A percentile compares a stretch with the other conserved stretches of the same genome.
These are phyloP conservation scores for Chrysosphaeria jannelii DNA, from an alignment of 2,329 filamentous ascomycete genomes.

Conservation along the genomic window DNA sequence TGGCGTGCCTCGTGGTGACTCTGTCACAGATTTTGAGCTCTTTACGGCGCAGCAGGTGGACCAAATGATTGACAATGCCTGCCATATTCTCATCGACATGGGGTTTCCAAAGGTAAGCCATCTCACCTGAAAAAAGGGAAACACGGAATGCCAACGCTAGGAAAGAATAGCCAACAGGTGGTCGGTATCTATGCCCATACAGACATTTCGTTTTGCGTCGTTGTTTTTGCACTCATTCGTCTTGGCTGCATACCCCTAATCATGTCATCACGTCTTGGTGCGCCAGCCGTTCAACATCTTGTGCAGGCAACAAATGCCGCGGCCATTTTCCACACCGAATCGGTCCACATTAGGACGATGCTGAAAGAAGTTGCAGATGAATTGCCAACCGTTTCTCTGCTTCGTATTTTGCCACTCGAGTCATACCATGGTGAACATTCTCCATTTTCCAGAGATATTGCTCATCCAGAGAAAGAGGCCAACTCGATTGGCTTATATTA, in stretches of 20 bases:
- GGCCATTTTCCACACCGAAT: too few species aligned
- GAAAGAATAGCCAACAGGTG: slow-evolving; percentile 7
- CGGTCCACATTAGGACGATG: too few species aligned
- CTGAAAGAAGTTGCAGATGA: too few species aligned
- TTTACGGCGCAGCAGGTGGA: slow-evolving; percentile 13
- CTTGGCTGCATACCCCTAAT: slow-evolving; percentile 14
- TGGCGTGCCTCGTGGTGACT: slow-evolving; percentile 10
- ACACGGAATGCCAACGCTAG: not conserved
- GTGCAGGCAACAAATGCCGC: too few species aligned
- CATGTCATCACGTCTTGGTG: slow-evolving; percentile 13
- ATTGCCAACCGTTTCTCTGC: too few species aligned
- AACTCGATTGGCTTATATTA: slow-evolving; percentile 11
- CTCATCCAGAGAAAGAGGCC: slow-evolving; percentile 7
- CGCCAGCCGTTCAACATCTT: slow-evolving; percentile 12
- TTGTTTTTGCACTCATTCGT: slow-evolving; percentile 14
- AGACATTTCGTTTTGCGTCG: slow-evolving; percentile 12
- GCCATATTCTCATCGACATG: slow-evolving; percentile 7
- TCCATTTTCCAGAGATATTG: slow-evolving; percentile 6
- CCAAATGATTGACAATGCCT: slow-evolving; percentile 11
- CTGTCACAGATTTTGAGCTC: slow-evolving; percentile 10
- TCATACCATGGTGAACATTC: too few species aligned
- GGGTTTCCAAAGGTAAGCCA: slow-evolving; percentile 7
- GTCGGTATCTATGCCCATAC: slow-evolving; percentile 13
- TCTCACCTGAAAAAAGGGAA: too few species aligned
- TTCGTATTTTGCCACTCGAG: too few species aligned